Conservation (phyloP, 768 basidiomycete species). For the Galerina sulciceps region DNA sequence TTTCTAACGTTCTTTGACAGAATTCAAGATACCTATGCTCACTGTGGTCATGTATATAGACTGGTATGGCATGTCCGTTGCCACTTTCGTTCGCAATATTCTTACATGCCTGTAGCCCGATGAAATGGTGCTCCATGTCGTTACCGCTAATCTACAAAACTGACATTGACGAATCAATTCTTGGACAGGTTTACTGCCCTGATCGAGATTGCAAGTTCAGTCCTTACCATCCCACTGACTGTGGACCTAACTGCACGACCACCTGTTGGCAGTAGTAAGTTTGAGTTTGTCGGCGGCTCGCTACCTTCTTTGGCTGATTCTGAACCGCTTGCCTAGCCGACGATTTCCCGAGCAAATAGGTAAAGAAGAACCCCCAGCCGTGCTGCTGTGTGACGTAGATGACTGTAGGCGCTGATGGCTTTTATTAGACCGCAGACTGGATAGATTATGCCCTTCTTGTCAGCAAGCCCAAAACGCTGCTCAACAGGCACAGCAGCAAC, state of each 20-base stretch:
- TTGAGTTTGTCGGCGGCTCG: conserved; percentile 3
- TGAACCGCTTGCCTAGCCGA: conserved; percentile 43
- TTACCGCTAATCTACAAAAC: conserved; percentile 15
- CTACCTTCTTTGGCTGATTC: conserved; percentile 12
- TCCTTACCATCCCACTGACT: conserved; percentile 59
- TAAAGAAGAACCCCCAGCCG: conserved; percentile 25
- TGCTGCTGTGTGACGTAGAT: neutral
- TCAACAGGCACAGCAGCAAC: conserved; percentile 6
- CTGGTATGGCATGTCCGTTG: conserved; percentile 42
- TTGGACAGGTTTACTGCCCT: conserved; percentile 63
- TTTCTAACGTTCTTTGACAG: conserved; percentile 39
- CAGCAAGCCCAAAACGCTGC: conserved; percentile 18
- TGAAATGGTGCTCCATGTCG: conserved; percentile 47
- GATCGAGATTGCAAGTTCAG: conserved; percentile 75
- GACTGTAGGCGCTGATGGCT: conserved; percentile 10
- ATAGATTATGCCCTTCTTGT: conserved; percentile 33
- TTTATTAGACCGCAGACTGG: conserved; percentile 16
- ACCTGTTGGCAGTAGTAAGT: conserved; percentile 84
- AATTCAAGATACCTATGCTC: conserved; percentile 64
- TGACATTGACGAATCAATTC: conserved; percentile 3
- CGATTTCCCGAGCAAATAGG: conserved; percentile 75
- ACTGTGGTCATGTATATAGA: conserved; percentile 58
- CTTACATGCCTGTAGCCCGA: conserved; percentile 50
- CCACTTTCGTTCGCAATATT: neutral
- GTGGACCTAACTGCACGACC: conserved; percentile 58